Percentiles rank a stretch among this genome's conserved stretches.
phyloP scores from a whole-genome alignment of 345 rosid species.

The Boechera divaricarpa region DNA sequence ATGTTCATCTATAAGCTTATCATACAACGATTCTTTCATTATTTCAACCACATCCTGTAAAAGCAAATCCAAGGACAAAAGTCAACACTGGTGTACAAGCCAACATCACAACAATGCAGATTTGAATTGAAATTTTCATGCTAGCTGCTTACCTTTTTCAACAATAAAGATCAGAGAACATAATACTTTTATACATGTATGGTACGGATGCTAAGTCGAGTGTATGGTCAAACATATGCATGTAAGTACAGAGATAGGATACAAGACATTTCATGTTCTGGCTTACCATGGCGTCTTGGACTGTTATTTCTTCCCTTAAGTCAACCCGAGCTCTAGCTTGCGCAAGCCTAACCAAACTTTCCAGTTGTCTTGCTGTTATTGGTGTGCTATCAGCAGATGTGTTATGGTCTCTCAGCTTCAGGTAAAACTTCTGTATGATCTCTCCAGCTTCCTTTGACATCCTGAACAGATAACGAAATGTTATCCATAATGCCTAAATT shows the following conservation, averaged over 20 bases:
- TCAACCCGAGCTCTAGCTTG: slow-evolving; percentile 97
- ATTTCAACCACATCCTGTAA: slow-evolving; percentile 94
- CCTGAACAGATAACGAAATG: slow-evolving; percentile 50
- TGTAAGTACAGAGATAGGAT: background rate
- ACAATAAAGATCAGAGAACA: slow-evolving; percentile 5
- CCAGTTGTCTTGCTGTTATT: slow-evolving; percentile 95
- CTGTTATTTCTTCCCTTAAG: slow-evolving; percentile 89
- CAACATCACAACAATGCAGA: slow-evolving; percentile 21
- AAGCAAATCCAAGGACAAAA: slow-evolving; percentile 31
- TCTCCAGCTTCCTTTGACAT: slow-evolving; percentile 93
- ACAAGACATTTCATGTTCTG: background rate
- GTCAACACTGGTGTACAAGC: slow-evolving; percentile 19
- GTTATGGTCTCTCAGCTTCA: slow-evolving; percentile 81
- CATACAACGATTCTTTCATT: slow-evolving; percentile 96
- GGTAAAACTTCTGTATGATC: slow-evolving; percentile 84
- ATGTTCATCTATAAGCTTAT: slow-evolving; percentile 89
- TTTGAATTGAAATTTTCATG: slow-evolving; percentile 12
- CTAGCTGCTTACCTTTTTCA: slow-evolving; percentile 4
- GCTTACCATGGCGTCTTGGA: slow-evolving; percentile 84
- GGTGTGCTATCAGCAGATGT: slow-evolving; percentile 95
- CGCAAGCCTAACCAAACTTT: slow-evolving; percentile 90
- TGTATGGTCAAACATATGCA: slow-evolving; percentile 26
- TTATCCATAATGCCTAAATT: slow-evolving; percentile 30
- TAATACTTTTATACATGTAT: slow-evolving; percentile 2
- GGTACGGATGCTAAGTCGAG: background rate